A percentile compares a stretch with the other conserved stretches of the same genome.
These are phyloP conservation scores for Termitomyces sp. DNA, from an alignment of 768 basidiomycete species.

Conservation along the genomic window DNA sequence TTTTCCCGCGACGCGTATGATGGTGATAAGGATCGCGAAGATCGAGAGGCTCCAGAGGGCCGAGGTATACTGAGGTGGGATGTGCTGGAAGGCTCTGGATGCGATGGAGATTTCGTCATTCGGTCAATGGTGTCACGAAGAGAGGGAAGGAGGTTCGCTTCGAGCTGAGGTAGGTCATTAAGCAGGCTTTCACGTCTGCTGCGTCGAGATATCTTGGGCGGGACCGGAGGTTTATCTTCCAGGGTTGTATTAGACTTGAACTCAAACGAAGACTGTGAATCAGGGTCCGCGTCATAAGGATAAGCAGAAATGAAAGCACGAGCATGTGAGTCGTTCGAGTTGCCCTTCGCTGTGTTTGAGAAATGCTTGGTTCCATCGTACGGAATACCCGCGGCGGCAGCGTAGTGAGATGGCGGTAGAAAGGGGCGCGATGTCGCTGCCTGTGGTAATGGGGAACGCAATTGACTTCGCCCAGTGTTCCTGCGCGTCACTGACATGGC, in stretches of 20 bases:
- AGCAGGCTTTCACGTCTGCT: constrained; percentile 36
- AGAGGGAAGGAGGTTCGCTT: constrained; percentile 62
- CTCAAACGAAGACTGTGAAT: constrained; percentile 28
- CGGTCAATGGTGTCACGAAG: constrained; percentile 67
- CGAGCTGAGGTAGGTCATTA: constrained; percentile 51
- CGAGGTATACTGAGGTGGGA: constrained; percentile 8
- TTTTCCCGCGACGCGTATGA: constrained; percentile 7
- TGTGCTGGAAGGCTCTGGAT: constrained; percentile 11
- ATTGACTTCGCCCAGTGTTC: constrained; percentile 25
- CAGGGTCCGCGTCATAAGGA: constrained; percentile 14
- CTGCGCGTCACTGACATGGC: constrained; percentile 19
- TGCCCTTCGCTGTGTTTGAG: background rate
- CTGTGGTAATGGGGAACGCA: constrained; percentile 35
- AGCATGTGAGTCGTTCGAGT: constrained; percentile 6
- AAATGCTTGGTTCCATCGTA: constrained; percentile 8
- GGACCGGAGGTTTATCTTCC: constrained; percentile 10
- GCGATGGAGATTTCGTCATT: constrained; percentile 57
- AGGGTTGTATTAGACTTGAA: constrained; percentile 9
- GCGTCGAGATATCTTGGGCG: constrained; percentile 12
- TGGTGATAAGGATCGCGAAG: constrained; percentile 13
- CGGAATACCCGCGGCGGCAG: constrained; percentile 38
- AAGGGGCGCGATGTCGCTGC: constrained; percentile 33
- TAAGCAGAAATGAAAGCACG: constrained; percentile 18
- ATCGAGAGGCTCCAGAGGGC: background rate
- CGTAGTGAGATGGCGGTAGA: constrained; percentile 52